Conservation (phyloP, 352 stramenopile species). For the Plasmopara muralis region DNA sequence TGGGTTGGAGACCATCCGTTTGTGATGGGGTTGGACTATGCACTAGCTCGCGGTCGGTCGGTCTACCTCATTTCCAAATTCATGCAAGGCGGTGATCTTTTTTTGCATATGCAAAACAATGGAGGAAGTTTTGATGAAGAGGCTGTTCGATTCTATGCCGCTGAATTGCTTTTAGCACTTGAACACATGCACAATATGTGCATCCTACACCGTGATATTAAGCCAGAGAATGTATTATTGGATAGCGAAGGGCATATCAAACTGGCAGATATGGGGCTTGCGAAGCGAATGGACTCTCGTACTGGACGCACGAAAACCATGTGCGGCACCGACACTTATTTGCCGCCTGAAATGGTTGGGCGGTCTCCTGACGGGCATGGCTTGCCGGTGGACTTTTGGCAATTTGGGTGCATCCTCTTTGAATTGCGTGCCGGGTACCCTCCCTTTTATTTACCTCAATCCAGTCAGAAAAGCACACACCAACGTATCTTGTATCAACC, state of each 20-base stretch:
- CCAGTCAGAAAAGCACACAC: slow-evolving; percentile 84
- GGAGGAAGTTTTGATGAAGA: slow-evolving; percentile 73
- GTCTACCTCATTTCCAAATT: slow-evolving; percentile 98
- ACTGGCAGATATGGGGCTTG: slow-evolving; percentile 88
- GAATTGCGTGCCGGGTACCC: slow-evolving; percentile 89
- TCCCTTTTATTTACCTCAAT: slow-evolving; percentile 89
- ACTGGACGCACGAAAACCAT: slow-evolving; percentile 82
- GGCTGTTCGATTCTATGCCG: slow-evolving; percentile 79
- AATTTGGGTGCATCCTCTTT: slow-evolving; percentile 91
- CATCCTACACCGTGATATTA: slow-evolving; percentile 92
- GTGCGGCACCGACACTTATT: slow-evolving; percentile 87
- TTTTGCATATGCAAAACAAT: slow-evolving; percentile 84
- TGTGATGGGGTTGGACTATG: slow-evolving; percentile 96
- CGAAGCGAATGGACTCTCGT: slow-evolving; percentile 74
- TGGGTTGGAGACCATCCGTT: slow-evolving; percentile 90
- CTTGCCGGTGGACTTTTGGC: slow-evolving; percentile 90
- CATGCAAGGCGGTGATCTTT: slow-evolving; percentile 95
- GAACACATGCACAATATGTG: slow-evolving; percentile 89
- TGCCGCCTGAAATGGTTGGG: slow-evolving; percentile 85
- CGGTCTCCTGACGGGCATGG: slow-evolving; percentile 75
- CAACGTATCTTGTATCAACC: slow-evolving; percentile 85
- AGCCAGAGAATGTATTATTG: slow-evolving; percentile 89
- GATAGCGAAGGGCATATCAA: slow-evolving; percentile 86
- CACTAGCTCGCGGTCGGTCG: slow-evolving; percentile 92
- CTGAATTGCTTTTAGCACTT: slow-evolving; percentile 71